Conservation (phyloP, 768 basidiomycete genomes). For the Mycena epipterygia region DNA sequence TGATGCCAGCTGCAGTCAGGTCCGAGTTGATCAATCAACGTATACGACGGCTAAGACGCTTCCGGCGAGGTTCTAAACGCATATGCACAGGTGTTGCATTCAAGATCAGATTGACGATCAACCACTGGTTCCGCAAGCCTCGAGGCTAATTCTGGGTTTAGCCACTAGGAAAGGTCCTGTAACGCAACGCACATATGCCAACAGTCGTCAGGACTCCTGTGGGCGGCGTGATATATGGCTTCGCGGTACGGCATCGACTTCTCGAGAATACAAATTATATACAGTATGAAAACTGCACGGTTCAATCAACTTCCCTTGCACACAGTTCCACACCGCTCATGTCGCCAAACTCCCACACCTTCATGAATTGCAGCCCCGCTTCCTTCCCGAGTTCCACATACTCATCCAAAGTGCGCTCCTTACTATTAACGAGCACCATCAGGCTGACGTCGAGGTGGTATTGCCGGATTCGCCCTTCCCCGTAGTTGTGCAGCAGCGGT, state of each 20-base stretch:
- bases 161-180: no score
- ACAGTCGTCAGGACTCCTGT: no score
- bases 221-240: no score
- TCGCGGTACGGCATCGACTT: neutral
- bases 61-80: no score
- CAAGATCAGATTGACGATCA: no score
- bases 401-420: conserved; percentile 34
- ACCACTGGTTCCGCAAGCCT: no score
- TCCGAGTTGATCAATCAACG: no score
- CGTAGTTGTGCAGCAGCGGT: conserved; percentile 31
- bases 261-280: neutral
- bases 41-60: no score
- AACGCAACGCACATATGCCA: no score
- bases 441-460: conserved; percentile 34
- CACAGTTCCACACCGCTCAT: conserved; percentile 34
- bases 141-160: no score
- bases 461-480: conserved; percentile 28
- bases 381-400: conserved; percentile 29
- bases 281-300: neutral
- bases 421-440: conserved; percentile 30
- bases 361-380: conserved; percentile 26
- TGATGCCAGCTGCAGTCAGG: no score
- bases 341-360: conserved; percentile 37
- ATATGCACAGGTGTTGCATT: no score
- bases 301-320: conserved; percentile 3